Conservation (phyloP, 202 grass and related monocot species). For the Setaria viridis region DNA sequence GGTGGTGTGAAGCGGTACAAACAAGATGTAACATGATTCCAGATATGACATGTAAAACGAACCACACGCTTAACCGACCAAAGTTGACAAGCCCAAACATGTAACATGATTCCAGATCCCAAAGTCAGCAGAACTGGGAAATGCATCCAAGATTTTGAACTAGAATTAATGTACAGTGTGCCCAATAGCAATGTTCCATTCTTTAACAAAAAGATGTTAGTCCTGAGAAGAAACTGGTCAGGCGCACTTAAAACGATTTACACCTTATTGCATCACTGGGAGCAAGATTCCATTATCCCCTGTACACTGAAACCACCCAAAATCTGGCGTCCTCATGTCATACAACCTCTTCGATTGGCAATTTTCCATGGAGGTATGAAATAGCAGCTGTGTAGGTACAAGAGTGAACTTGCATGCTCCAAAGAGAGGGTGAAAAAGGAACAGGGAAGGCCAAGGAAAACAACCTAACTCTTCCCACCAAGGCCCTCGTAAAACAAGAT, state of each 20-base stretch:
- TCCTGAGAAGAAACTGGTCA: constrained; percentile 28
- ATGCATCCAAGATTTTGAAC: constrained; percentile 3
- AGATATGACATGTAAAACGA: neutral
- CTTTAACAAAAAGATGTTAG: constrained; percentile 37
- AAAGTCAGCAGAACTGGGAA: constrained; percentile 23
- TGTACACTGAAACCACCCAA: constrained; percentile 76
- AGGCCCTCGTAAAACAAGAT: constrained; percentile 98
- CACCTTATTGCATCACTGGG: constrained; percentile 61
- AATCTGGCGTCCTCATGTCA: constrained; percentile 50
- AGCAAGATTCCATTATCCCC: constrained; percentile 58
- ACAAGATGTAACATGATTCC: neutral
- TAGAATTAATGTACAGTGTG: constrained; percentile 43
- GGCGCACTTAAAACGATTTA: constrained; percentile 44
- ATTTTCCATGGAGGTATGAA: constrained; percentile 60
- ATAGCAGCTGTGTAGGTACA: constrained; percentile 62
- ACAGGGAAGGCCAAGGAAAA: constrained; percentile 33
- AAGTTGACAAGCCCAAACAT: constrained; percentile 2
- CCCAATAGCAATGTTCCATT: constrained; percentile 44
- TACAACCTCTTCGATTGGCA: constrained; percentile 50
- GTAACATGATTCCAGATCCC: constrained; percentile 19
- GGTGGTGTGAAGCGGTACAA: too few relatives aligned
- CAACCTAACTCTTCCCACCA: constrained; percentile 61
- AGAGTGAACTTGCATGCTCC: constrained; percentile 57
- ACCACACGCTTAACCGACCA: neutral
- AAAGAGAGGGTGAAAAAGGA: constrained; percentile 35